These are phyloP conservation scores for Sporodiniella umbellata DNA, from an alignment of 371 early-diverging fungal genomes.

Conservation along the genomic window DNA sequence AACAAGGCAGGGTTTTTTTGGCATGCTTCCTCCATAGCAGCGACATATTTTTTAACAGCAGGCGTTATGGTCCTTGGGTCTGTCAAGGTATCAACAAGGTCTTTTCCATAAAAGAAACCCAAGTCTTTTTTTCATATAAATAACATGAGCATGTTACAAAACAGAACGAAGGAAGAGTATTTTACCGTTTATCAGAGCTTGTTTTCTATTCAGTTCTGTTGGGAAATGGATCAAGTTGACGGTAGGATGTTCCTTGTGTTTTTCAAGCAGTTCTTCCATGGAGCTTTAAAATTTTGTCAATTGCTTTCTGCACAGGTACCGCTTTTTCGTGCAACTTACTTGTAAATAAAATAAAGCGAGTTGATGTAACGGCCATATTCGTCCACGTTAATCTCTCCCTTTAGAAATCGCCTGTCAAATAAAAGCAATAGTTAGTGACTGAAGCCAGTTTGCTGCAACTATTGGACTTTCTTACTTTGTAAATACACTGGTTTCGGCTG, in stretches of 20 bases:
- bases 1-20: conserved; percentile 48
- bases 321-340: background rate
- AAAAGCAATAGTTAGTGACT: background rate
- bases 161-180: background rate
- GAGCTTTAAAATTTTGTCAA: conserved; percentile 26
- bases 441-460: no score
- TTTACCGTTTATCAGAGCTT: conserved; percentile 37
- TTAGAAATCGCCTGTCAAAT: conserved; percentile 36
- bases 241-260: conserved; percentile 47
- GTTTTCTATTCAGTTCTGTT: conserved; percentile 43
- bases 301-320: no score
- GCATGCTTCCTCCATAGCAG: conserved; percentile 48
- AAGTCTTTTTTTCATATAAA: no score
- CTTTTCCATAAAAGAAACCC: conserved; percentile 52
- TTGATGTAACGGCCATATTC: conserved; percentile 50
- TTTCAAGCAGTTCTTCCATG: conserved; percentile 51
- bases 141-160: no score
- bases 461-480: conserved; percentile 37
- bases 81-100: conserved; percentile 35
- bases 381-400: conserved; percentile 42
- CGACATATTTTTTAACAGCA: conserved; percentile 46
- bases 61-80: conserved; percentile 46
- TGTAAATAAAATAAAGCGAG: conserved; percentile 45
- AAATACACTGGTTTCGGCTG: conserved; percentile 59
- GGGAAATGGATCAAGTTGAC: conserved; percentile 57